Percentiles rank a stretch among this genome's conserved stretches.
phyloP scores from a whole-genome alignment of 768 basidiomycete species.

The Podaxis pistillaris region DNA sequence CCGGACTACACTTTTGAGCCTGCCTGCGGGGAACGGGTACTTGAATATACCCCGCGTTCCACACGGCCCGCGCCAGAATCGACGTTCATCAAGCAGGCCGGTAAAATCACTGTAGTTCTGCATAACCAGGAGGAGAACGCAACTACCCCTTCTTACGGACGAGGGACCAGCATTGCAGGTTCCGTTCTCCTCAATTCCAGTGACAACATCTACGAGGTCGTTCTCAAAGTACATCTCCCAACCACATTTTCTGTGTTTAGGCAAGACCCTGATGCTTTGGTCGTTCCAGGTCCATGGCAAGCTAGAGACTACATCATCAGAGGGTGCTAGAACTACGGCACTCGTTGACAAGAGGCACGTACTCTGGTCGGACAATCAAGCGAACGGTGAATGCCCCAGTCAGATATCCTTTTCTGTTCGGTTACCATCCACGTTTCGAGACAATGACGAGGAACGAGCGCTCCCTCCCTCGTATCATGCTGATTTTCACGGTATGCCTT shows the following conservation, averaged over 20 bases:
- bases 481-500: slow-evolving; percentile 30
- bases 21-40: slow-evolving; percentile 46
- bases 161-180: slow-evolving; percentile 39
- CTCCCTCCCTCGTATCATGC: slow-evolving; percentile 51
- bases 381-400: slow-evolving; percentile 22
- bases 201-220: slow-evolving; percentile 39
- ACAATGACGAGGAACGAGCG: slow-evolving; percentile 28
- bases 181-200: slow-evolving; percentile 39
- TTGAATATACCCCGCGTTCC: slow-evolving; percentile 46
- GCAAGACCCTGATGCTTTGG: slow-evolving; percentile 4
- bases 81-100: slow-evolving; percentile 37
- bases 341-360: slow-evolving; percentile 31
- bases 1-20: slow-evolving; percentile 61
- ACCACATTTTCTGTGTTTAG: background rate
- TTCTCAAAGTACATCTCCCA: slow-evolving; percentile 38
- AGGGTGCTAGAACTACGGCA: slow-evolving; percentile 30
- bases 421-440: slow-evolving; percentile 46
- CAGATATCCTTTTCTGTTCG: slow-evolving; percentile 41
- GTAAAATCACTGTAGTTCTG: slow-evolving; percentile 40
- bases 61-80: slow-evolving; percentile 32
- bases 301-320: slow-evolving; percentile 36
- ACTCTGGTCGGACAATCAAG: slow-evolving; percentile 33
- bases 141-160: slow-evolving; percentile 43
- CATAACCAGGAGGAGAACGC: slow-evolving; percentile 43
- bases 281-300: slow-evolving; percentile 39